Percentiles rank a stretch among this genome's conserved stretches.
phyloP scores from a whole-genome alignment of 2,329 filamentous ascomycete genomes.

The Botrytis medusae region DNA sequence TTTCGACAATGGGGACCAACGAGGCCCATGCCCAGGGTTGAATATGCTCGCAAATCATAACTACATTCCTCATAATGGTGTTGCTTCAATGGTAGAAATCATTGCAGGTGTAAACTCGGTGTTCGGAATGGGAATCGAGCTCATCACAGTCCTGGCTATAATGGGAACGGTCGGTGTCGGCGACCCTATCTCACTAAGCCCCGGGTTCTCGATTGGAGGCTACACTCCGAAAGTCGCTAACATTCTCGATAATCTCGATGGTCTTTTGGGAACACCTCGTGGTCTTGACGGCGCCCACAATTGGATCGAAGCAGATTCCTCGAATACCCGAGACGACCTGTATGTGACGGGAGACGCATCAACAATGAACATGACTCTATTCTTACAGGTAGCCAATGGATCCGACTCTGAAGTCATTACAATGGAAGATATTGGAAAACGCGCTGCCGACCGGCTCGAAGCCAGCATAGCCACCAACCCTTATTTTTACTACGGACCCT shows the following conservation, averaged over 20 bases:
- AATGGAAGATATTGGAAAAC: neutral
- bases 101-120: neutral
- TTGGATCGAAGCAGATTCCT: neutral
- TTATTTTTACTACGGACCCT: conserved; percentile 1
- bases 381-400: neutral
- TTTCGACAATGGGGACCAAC: neutral
- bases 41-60: neutral
- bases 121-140: conserved; percentile 1
- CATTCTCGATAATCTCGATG: neutral
- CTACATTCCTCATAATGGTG: neutral
- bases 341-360: neutral
- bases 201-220: neutral
- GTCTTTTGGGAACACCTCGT: neutral
- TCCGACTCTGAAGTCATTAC: neutral
- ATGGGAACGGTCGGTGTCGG: neutral
- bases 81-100: neutral
- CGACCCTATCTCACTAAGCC: neutral
- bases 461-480: neutral
- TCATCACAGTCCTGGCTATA: neutral
- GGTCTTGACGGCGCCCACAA: neutral
- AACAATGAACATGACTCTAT: neutral
- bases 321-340: neutral
- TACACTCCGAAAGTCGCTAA: neutral
- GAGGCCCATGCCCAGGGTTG: neutral
- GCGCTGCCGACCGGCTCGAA: neutral